phyloP scores from a whole-genome alignment of 441 rosid genomes.

The Euphorbia corollata region DNA sequence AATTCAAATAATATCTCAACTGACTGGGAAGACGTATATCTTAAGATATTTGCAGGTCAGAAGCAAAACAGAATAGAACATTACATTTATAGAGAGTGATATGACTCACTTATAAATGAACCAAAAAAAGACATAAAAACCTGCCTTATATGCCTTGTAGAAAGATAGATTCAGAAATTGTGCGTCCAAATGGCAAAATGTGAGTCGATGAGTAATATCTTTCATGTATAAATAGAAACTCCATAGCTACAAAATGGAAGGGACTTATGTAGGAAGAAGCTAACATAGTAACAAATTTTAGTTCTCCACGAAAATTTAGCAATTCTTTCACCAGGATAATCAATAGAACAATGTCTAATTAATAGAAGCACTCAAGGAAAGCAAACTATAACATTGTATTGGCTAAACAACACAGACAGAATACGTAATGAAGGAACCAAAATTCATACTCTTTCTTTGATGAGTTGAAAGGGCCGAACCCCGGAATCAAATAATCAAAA shows the following conservation, averaged over 20 bases:
- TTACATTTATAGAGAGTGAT: not conserved
- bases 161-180: not conserved
- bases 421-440: not conserved
- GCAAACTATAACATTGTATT: slow-evolving; percentile 8
- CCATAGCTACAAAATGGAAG: not conserved
- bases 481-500: slow-evolving; percentile 63
- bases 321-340: too few relatives aligned
- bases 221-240: not conserved
- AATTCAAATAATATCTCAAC: not conserved
- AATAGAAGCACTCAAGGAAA: not conserved
- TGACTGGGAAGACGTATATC: not conserved
- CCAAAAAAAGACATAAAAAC: not conserved
- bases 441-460: slow-evolving; percentile 38
- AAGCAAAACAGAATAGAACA: not conserved
- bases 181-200: not conserved
- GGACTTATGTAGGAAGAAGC: not conserved
- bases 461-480: slow-evolving; percentile 48
- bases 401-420: not conserved
- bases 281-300: not conserved
- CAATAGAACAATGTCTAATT: too few relatives aligned
- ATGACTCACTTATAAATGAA: not conserved
- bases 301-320: too few relatives aligned
- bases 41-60: not conserved
- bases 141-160: not conserved
- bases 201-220: not conserved